Percentiles rank a stretch among this genome's conserved stretches.
Conservation (phyloP, 352 stramenopile genomes). For the Pythium guiyangense region DNA sequence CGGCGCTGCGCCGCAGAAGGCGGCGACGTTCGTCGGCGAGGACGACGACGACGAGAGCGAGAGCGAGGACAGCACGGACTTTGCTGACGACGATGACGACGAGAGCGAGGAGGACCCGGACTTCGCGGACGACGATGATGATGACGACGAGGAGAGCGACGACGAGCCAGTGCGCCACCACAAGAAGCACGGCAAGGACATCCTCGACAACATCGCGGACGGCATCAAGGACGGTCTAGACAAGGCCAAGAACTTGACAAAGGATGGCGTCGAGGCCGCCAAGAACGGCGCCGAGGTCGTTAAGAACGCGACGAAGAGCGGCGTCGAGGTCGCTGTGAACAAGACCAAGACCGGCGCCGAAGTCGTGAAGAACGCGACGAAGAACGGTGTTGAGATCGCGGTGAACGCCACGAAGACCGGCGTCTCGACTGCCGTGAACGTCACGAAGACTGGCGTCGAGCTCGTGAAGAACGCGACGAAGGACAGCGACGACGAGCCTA, state of each 20-base stretch:
- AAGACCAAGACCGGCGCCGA: background rate
- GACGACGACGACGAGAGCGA: conserved; percentile 3
- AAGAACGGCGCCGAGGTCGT: background rate
- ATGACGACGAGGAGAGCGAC: conserved; percentile 18
- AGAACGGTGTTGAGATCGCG: background rate
- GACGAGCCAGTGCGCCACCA: conserved; percentile 8
- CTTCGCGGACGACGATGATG: too few relatives aligned
- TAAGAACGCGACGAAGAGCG: background rate
- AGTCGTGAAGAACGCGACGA: conserved; percentile 3
- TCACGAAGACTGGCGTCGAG: background rate
- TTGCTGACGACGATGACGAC: conserved; percentile 8
- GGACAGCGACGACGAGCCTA: background rate
- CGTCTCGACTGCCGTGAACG: conserved; percentile 1
- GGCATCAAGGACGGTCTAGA: background rate
- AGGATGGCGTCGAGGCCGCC: background rate
- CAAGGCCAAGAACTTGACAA: background rate
- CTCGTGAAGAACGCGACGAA: background rate
- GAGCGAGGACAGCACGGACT: background rate
- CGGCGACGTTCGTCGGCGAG: conserved; percentile 1
- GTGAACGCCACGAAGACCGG: conserved; percentile 4
- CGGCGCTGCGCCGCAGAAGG: too few relatives aligned
- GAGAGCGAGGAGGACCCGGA: too few relatives aligned
- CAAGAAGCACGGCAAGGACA: conserved; percentile 6
- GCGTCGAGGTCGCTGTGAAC: background rate
- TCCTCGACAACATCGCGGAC: conserved; percentile 9